Evolutionary conservation across 2,329 filamentous ascomycete species (phyloP), one percentile per base, ranked within the genome.

Genomic region (Aspergillus bombycis): DNA sequence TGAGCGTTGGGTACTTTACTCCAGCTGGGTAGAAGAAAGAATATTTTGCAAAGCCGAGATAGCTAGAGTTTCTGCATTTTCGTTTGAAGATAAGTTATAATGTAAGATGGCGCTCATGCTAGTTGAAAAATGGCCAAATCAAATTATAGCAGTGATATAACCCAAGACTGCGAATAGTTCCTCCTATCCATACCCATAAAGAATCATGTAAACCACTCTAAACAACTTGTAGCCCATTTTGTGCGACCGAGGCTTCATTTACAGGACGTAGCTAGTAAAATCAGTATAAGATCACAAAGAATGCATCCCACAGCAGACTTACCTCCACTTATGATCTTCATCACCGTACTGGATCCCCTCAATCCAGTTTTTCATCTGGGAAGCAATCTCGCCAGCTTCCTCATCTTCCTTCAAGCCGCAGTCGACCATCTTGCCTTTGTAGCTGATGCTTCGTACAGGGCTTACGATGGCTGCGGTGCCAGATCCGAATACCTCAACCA

Each of bases 331-430:
- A 78, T 97, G 93, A 77, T 92, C 87, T 79, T 94, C 91, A 68
- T 97, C 94, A 67, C 95, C 95, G 77, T 98, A 97, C 82, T 98
- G 94, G 70, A 96, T 94, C 32, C 83, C 90, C 83, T 96, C 94
- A 67, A 99, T 97, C 95, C 95, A 99, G 72, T 90, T 87, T 88
- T 97, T 96, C 90, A 99, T 94, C 79, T 87, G 87, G 72, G 88
- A 81, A 11, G 95, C 91, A 73, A 98, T 85, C 74, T 94, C 90
- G 50, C 95, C 95, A 12, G 93, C 93, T 83, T 99, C 94, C 79
- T 96, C 87, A 55, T 88, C 83, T 70, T 91, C 88, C 76, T 86
- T 87, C 69, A 99, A 81, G 4, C 94, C 94, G 77, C 95, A 97
- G 73, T 92, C 86, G 32, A 99, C 89, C 66, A 91, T 76, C 73